A percentile compares a stretch with the other conserved stretches of the same genome.
Conservation (phyloP, 257 asterid genomes). For the Primulina huaijiensis region DNA sequence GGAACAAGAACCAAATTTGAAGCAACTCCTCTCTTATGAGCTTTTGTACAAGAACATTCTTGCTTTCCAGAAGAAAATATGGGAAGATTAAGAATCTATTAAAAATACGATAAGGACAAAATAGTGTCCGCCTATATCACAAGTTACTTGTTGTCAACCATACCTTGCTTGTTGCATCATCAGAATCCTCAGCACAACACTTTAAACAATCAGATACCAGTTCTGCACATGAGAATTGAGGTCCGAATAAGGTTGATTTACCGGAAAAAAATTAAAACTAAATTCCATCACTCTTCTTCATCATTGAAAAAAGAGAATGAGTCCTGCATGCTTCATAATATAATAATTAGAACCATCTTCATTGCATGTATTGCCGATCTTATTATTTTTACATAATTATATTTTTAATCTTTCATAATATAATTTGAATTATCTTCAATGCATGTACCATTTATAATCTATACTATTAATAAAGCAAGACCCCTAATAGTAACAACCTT, state of each 20-base stretch:
- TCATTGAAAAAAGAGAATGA: neutral
- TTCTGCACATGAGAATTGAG: constrained; percentile 43
- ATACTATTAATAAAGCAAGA: too few species aligned
- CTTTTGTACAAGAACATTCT: neutral
- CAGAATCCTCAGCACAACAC: constrained; percentile 95
- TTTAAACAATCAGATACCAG: constrained; percentile 76
- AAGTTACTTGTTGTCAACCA: neutral
- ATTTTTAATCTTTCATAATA: too few species aligned
- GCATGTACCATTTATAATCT: too few species aligned
- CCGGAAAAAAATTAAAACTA: too few species aligned
- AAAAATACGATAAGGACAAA: neutral
- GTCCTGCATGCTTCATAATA: too few species aligned
- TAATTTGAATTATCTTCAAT: too few species aligned
- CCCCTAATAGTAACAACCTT: too few species aligned
- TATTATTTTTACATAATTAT: too few species aligned
- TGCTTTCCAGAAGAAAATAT: neutral
- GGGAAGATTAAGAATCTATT: neutral
- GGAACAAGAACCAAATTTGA: neutral
- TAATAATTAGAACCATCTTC: too few species aligned
- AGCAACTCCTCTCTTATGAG: neutral
- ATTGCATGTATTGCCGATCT: too few species aligned
- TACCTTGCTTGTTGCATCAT: constrained; percentile 92
- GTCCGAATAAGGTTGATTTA: neutral
- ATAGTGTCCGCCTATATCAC: neutral
- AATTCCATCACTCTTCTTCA: neutral